Evolutionary conservation across 768 basidiomycete genomes (phyloP).

Genomic region (Crucibulum laeve): DNA sequence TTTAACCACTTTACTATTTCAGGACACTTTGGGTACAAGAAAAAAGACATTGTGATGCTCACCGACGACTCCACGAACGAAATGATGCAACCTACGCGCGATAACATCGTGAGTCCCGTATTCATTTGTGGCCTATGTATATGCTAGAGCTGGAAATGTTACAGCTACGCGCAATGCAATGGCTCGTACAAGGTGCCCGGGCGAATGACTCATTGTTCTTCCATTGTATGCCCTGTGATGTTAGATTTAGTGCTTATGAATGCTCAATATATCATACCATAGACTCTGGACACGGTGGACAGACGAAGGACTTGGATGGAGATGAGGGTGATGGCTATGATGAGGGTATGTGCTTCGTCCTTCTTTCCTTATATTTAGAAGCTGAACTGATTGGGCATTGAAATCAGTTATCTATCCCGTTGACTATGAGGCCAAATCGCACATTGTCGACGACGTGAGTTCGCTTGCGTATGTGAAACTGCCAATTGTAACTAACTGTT

Average conservation of each 20-base stretch:
- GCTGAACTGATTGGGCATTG: not conserved
- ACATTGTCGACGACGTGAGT: not conserved
- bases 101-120: slow-evolving; percentile 65
- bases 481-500: not conserved
- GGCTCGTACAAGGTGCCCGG: slow-evolving; percentile 80
- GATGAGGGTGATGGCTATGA: not conserved
- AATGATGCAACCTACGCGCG: slow-evolving; percentile 65
- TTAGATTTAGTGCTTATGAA: not conserved
- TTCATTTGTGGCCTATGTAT: not conserved
- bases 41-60: slow-evolving; percentile 81
- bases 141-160: not conserved
- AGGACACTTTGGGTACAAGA: slow-evolving; percentile 63
- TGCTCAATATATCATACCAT: not conserved
- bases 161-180: slow-evolving; percentile 78
- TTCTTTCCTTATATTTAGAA: not conserved
- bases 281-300: slow-evolving; percentile 26
- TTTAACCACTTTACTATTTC: not conserved
- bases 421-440: not conserved
- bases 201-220: slow-evolving; percentile 89
- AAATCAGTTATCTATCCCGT: not conserved
- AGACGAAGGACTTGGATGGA: not conserved
- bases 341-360: slow-evolving; percentile 31
- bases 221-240: slow-evolving; percentile 54
- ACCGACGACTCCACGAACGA: slow-evolving; percentile 70
- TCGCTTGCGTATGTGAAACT: not conserved